Evolutionary conservation across 495 filamentous ascomycete species (phyloP), one percentile per base, ranked within the genome.

Genomic region (Entonaema liquescens): DNA sequence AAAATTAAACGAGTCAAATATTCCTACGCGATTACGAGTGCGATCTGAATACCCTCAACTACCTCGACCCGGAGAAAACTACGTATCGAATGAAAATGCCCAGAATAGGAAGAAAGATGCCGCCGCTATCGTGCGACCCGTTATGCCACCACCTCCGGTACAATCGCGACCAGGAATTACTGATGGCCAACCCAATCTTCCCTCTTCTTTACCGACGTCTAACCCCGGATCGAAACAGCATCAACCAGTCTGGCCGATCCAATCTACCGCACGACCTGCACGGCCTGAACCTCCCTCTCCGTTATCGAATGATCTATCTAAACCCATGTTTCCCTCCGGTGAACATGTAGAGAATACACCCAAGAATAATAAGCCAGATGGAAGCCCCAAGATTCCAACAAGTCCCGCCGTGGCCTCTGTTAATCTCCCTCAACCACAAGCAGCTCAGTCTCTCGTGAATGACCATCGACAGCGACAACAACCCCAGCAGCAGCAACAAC

Each of bases 1-100:
- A 60, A 86, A 81, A 74, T 89, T 95, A 71, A 85, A 93, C 76
- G 89, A 91, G 79, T 78, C 86, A 38, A 90, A 89, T 61, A 85
- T 96, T 54, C 92, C 92, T 28, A 77, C 83, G 49, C 79, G 83
- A 62, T 84, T 83, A 31, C 76, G 83, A 68, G 76, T 83, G 79
- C 81, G 59, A 66, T 62, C 70, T 5, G 71, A 67, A 42, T 76
- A 76, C 40, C 65, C 68, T 9, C 70, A 55, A 29, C 15, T 64
- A 3, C 52, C 65, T 68, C 38, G 56, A 42, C 60, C 63, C 26
- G 49, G 53, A 23, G 67, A 65, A 26, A 64, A 38, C 19, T 57
- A 44, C 15, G n/a, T 44, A 36, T 38, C 74, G n/a, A 64, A 44
- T 6, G 71, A 72, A 26, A 76, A 67, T 25, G 19, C 40, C 55